Conservation (phyloP, 2,329 filamentous ascomycete genomes). For the Neophaeococcomyces mojaviensis region DNA sequence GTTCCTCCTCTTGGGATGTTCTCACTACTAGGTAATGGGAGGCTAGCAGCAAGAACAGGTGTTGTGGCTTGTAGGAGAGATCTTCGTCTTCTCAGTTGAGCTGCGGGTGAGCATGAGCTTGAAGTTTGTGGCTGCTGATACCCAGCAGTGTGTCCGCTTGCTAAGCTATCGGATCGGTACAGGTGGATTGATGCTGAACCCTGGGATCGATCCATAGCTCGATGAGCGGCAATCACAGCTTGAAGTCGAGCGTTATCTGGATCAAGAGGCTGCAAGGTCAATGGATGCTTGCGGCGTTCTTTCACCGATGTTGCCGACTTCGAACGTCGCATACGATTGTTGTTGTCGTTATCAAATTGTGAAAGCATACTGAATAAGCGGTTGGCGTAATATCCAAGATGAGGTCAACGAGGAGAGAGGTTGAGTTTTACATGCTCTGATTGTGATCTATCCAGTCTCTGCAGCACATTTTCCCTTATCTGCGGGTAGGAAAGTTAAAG, state of each 20-base stretch:
- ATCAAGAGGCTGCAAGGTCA: slow-evolving; percentile 25
- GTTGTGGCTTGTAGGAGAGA: slow-evolving; percentile 7
- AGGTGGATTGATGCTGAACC: slow-evolving; percentile 23
- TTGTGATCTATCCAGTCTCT: background rate
- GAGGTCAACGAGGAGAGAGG: background rate
- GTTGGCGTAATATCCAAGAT: slow-evolving; percentile 11
- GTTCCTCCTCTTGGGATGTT: slow-evolving; percentile 1
- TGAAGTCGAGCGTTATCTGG: slow-evolving; percentile 27
- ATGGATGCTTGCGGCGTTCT: slow-evolving; percentile 22
- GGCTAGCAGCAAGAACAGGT: background rate
- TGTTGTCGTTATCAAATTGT: slow-evolving; percentile 26
- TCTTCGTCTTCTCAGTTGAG: slow-evolving; percentile 7
- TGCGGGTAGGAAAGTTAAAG: too few species aligned
- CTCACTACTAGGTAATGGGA: background rate
- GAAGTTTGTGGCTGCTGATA: background rate
- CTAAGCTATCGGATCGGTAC: slow-evolving; percentile 9
- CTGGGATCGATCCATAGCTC: slow-evolving; percentile 34
- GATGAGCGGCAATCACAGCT: slow-evolving; percentile 35
- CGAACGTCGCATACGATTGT: slow-evolving; percentile 29
- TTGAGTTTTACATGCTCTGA: background rate
- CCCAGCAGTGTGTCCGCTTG: slow-evolving; percentile 1
- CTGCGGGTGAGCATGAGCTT: slow-evolving; percentile 1
- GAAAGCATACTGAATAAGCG: slow-evolving; percentile 22
- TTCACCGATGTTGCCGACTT: slow-evolving; percentile 35
- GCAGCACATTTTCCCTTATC: background rate